Evolutionary conservation across 192 early-diverging fungal genomes (phyloP).

Genomic region (Funneliformis mosseae): DNA sequence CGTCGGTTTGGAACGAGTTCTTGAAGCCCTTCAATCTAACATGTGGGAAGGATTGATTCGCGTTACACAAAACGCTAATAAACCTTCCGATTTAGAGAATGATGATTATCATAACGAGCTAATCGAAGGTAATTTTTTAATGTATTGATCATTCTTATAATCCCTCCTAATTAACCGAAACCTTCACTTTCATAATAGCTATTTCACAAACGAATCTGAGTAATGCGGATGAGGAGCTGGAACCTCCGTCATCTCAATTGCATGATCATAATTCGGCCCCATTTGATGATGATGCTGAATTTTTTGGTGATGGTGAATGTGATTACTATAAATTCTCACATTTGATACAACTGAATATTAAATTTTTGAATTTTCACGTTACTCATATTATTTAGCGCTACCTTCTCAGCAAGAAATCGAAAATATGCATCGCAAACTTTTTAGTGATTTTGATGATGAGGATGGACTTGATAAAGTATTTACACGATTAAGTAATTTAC

Average conservation of each 20-base stretch:
- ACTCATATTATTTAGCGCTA: background rate
- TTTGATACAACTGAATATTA: background rate
- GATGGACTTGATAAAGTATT: constrained; percentile 51
- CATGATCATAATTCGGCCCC: constrained; percentile 1
- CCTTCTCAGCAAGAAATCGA: constrained; percentile 38
- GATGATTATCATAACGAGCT: background rate
- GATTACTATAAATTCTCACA: background rate
- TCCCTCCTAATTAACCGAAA: too few species aligned
- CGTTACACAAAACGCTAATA: constrained; percentile 7
- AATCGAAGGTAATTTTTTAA: background rate
- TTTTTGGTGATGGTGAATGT: constrained; percentile 21
- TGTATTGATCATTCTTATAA: too few species aligned
- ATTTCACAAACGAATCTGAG: background rate
- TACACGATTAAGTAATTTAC: constrained; percentile 41
- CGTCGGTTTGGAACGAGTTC: constrained; percentile 55
- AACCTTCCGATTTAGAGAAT: background rate
- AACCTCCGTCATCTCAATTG: background rate
- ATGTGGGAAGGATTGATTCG: constrained; percentile 67
- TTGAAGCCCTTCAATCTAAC: constrained; percentile 64
- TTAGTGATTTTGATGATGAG: constrained; percentile 42
- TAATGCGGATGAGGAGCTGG: background rate
- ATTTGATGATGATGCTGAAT: constrained; percentile 18
- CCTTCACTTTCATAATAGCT: background rate
- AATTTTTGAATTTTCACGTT: background rate
- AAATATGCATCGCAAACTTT: constrained; percentile 43